A percentile compares a stretch with the other conserved stretches of the same genome.
Conservation (phyloP, 768 basidiomycete species). For the Russula sp. region DNA sequence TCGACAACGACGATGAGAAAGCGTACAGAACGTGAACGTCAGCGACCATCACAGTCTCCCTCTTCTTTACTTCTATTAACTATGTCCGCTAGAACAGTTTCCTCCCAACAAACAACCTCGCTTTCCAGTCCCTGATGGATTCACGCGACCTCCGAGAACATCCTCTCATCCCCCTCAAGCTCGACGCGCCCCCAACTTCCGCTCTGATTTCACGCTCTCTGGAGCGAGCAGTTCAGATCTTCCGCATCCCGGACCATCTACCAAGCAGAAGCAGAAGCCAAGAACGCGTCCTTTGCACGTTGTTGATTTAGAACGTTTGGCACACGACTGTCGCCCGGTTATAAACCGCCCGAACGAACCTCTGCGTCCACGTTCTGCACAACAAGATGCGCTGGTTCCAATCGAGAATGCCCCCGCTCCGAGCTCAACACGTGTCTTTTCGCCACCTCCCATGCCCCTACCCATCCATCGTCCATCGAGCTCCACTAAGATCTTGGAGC, state of each 20-base stretch:
- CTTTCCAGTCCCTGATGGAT: conserved; percentile 10
- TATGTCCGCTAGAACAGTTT: neutral
- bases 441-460: neutral
- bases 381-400: neutral
- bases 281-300: neutral
- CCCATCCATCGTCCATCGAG: neutral
- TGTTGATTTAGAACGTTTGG: neutral
- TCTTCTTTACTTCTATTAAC: no score
- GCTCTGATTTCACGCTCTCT: conserved; percentile 12
- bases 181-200: conserved; percentile 5
- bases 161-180: neutral
- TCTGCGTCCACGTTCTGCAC: neutral
- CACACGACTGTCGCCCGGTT: neutral
- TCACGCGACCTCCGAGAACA: neutral
- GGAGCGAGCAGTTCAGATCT: neutral
- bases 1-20: neutral
- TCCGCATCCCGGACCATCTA: neutral
- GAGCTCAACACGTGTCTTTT: neutral
- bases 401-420: neutral
- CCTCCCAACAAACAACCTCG: neutral
- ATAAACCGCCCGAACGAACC: neutral
- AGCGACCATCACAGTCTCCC: neutral
- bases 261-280: neutral
- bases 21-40: neutral
- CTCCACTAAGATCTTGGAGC: conserved; percentile 7